A percentile compares a stretch with the other conserved stretches of the same genome.
Evolutionary conservation across 2,329 filamentous ascomycete genomes (phyloP).

Genomic region (Penicillium sumatraense): DNA sequence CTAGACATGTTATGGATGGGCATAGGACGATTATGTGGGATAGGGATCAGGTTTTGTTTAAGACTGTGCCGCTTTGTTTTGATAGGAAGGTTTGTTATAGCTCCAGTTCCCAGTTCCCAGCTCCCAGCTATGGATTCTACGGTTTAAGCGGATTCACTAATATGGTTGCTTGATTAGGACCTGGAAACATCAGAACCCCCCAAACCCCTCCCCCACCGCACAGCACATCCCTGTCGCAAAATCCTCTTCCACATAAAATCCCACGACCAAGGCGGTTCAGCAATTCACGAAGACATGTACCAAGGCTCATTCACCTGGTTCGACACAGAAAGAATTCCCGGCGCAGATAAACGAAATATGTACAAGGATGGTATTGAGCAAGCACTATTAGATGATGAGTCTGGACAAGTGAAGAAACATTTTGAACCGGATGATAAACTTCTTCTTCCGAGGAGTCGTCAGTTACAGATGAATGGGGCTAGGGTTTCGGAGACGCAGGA

Average conservation of each 20-base stretch:
- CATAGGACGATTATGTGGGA: conserved; percentile 32
- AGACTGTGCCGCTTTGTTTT: conserved; percentile 43
- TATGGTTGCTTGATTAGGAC: conserved; percentile 9
- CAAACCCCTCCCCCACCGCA: conserved; percentile 37
- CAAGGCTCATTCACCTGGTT: conserved; percentile 45
- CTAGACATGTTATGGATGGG: conserved; percentile 22
- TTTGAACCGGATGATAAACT: conserved; percentile 31
- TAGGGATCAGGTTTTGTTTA: conserved; percentile 38
- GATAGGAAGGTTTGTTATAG: conserved; percentile 32
- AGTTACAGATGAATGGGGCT: conserved; percentile 38
- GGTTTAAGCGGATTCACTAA: conserved; percentile 1
- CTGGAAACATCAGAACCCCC: conserved; percentile 21
- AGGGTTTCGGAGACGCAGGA: conserved; percentile 25
- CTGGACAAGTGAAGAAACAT: conserved; percentile 13
- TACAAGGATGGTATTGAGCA: conserved; percentile 19
- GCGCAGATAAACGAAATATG: conserved; percentile 26
- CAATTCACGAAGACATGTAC: conserved; percentile 28
- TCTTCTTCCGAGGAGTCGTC: conserved; percentile 33
- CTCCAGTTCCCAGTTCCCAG: too few species aligned
- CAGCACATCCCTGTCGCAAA: conserved; percentile 43
- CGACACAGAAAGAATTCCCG: conserved; percentile 38
- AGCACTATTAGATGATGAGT: conserved; percentile 21
- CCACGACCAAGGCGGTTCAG: conserved; percentile 41
- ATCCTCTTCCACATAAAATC: conserved; percentile 41
- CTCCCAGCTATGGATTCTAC: too few species aligned